Conservation (phyloP, 768 basidiomycete genomes). For the Pisolithus marmoratus region DNA sequence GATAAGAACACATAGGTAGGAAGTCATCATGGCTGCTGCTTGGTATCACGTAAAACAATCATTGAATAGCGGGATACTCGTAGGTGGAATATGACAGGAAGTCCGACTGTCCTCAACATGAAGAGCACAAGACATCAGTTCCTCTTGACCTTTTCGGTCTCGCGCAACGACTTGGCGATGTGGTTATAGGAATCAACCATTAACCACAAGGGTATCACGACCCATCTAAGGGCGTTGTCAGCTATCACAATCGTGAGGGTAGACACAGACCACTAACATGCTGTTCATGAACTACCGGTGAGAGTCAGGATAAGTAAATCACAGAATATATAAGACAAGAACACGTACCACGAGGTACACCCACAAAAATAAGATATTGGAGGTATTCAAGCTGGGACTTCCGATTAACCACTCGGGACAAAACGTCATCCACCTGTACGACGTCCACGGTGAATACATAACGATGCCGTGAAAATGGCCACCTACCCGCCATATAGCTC, state of each 20-base stretch:
- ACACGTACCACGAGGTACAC: slow-evolving; percentile 72
- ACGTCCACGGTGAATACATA: neutral
- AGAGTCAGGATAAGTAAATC: neutral
- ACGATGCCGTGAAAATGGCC: too few relatives aligned
- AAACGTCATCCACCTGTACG: slow-evolving; percentile 79
- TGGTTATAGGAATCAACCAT: slow-evolving; percentile 75
- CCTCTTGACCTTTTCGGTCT: slow-evolving; percentile 31
- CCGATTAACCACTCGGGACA: slow-evolving; percentile 82
- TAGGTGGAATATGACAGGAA: too few relatives aligned
- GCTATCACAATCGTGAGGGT: neutral
- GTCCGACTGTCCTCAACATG: too few relatives aligned
- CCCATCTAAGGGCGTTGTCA: slow-evolving; percentile 52
- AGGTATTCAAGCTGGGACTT: slow-evolving; percentile 64
- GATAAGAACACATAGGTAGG: too few relatives aligned
- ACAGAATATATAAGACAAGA: neutral
- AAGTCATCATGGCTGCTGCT: too few relatives aligned
- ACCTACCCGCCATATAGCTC: slow-evolving; percentile 74
- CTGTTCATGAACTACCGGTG: slow-evolving; percentile 66
- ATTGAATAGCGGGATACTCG: too few relatives aligned
- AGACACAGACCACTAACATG: slow-evolving; percentile 45
- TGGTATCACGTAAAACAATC: too few relatives aligned
- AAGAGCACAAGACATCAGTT: slow-evolving; percentile 12
- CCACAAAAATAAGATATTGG: slow-evolving; percentile 69
- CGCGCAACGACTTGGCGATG: slow-evolving; percentile 57
- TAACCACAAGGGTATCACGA: slow-evolving; percentile 65